Conservation (phyloP, 1,139 yeast genomes). For the Pichiaceae sp. region DNA sequence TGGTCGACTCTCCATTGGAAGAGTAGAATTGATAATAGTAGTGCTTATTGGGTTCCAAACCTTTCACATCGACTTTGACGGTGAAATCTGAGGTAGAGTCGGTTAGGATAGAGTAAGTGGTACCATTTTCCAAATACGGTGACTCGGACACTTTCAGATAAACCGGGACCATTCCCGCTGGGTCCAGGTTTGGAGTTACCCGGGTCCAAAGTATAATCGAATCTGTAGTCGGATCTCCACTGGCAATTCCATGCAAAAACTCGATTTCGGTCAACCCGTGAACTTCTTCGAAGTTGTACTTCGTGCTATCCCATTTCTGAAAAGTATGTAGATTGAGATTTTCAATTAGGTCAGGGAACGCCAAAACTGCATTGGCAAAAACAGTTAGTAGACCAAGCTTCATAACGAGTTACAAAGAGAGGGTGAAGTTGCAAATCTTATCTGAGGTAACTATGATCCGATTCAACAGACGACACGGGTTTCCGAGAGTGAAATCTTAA, state of each 20-base stretch:
- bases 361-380: neutral
- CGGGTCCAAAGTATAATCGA: slow-evolving; percentile 11
- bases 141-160: slow-evolving; percentile 5
- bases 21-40: slow-evolving; percentile 8
- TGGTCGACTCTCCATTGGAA: slow-evolving; percentile 5
- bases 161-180: slow-evolving; percentile 2
- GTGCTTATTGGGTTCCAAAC: slow-evolving; percentile 4
- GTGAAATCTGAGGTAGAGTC: slow-evolving; percentile 7
- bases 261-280: neutral
- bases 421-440: too few relatives aligned
- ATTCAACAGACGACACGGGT: too few relatives aligned
- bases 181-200: slow-evolving; percentile 4
- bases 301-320: neutral
- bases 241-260: slow-evolving; percentile 10
- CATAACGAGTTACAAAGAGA: neutral
- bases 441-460: too few relatives aligned
- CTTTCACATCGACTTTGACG: slow-evolving; percentile 8
- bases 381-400: too few relatives aligned
- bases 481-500: too few relatives aligned
- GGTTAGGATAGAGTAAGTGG: slow-evolving; percentile 4
- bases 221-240: slow-evolving; percentile 10
- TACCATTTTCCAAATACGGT: slow-evolving; percentile 5
- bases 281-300: neutral
- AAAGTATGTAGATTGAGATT: slow-evolving; percentile 1
- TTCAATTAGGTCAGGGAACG: slow-evolving; percentile 1